Evolutionary conservation across 768 basidiomycete genomes (phyloP).

Genomic region (Mycena metata): DNA sequence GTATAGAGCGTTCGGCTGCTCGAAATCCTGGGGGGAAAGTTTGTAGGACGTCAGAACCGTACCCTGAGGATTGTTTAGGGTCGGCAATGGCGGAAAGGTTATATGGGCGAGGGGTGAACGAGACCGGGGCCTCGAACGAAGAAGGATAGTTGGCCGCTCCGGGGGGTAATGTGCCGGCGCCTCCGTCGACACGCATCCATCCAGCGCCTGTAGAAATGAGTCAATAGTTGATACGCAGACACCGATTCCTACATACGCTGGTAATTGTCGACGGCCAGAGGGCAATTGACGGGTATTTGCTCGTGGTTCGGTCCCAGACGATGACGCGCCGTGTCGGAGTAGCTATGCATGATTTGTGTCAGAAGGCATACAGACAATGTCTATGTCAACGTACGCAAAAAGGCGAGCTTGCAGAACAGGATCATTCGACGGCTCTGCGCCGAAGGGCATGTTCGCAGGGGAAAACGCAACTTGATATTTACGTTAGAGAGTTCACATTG

Average conservation of each 20-base stretch:
- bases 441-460: constrained; percentile 28
- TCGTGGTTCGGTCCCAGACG: constrained; percentile 36
- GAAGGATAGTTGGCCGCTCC: constrained; percentile 36
- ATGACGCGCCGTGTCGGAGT: constrained; percentile 30
- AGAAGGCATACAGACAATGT: neutral
- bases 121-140: constrained; percentile 29
- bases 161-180: constrained; percentile 27
- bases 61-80: constrained; percentile 13
- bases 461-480: constrained; percentile 24
- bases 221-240: neutral
- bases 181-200: constrained; percentile 36
- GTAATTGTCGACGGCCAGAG: constrained; percentile 30
- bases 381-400: constrained; percentile 20
- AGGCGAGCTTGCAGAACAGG: constrained; percentile 37
- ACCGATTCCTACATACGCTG: constrained; percentile 24
- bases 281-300: constrained; percentile 36
- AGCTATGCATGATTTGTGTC: constrained; percentile 1
- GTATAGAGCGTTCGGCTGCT: constrained; percentile 33
- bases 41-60: constrained; percentile 15
- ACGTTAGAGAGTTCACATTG: neutral
- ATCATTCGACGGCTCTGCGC: constrained; percentile 38
- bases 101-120: constrained; percentile 26
- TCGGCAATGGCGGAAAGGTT: constrained; percentile 34
- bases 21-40: constrained; percentile 32
- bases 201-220: constrained; percentile 27